Base-by-base conservation (phyloP, 2,329 filamentous ascomycete species). In the Venturia asperata region DNA sequence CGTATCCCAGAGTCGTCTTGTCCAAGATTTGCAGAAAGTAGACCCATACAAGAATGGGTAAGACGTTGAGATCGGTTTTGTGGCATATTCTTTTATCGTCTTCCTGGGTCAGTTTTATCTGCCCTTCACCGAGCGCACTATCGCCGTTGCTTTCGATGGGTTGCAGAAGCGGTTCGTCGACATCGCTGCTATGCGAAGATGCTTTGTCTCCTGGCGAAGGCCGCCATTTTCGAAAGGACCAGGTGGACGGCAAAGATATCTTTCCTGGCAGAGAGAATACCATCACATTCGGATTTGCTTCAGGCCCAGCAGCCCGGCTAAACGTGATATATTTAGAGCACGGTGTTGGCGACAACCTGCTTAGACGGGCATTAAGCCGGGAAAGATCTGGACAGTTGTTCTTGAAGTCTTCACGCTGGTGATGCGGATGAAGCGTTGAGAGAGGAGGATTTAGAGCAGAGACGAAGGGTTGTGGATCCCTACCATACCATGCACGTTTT, bases 31-130 rank as follows among this genome's bases (percentile, higher is more conserved):
- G 82, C 15, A 85, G 76, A 69, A 85, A 84, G 71, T 84, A 84
- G n/a, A 84, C 81, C 82, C 82, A 84, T 61, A 82, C 71, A 0
- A 85, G 77, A 61, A 85, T 79, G 3, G 71, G 70, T 1, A 88
- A 77, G 64, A 89, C 85, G 37, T 79, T 78, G 61, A 77, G 79
- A 70, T 88, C 86, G 0, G 85, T 87, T 73, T 87, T 87, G 52
- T 78, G 79, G 34, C 82, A 79, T 67, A 88, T 87, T 11, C 81
- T 80, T 68, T 78, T 81, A 73, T 81, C 83, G 67, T 77, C 75
- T 67, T 77, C 75, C 56, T 77, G 76, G 1, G 74, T 76, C 62
- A 77, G 61, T 24, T 68, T 69, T 47, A 74, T 69, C 64, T 73
- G 68, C 61, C 71, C 67, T 52, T 34, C n/a, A 19, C 24, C 43